Evolutionary conservation across 1,284 basidiomycete species (phyloP), one percentile per base, ranked within the genome.

Genomic region (Ganoderma meredithae): DNA sequence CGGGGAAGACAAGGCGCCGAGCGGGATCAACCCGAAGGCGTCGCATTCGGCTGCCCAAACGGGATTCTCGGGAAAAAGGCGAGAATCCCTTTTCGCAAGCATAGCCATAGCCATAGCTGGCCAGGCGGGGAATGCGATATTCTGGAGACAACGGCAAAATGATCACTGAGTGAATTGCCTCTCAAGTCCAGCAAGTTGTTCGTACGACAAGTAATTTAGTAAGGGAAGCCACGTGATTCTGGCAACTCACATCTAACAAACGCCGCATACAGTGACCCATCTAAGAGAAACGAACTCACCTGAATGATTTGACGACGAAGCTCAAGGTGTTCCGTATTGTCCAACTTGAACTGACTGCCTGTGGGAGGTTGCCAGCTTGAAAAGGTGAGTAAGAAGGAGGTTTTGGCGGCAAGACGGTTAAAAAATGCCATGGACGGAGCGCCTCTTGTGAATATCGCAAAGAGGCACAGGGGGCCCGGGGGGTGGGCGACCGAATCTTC

Each of bases 341-440:
- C 36, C 19, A 27, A 31, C 31, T 31, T 5, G 31, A 31, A 31
- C 5, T 31, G 4, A 9, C 7, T 40, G 19, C n/a, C 9, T 44
- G 40, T 41, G 60, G 65, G 25, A 55, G 55, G 40, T 39, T 62
- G 33, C 65, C 65, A 60, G 60, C 10, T 31, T 2, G 53, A 39
- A 66, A 12, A 62, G 22, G 39, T 33, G 27, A 62, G 31, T 31
- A 31, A 4, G 31, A 5, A 31, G 31, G 31, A 31, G 31, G 31
- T 31, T 31, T 31, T 31, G 31, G 31, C 31, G 31, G 31, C 31
- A 31, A 31, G 31, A 4, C 5, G 36, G 10, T 10, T 9, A 10
- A 39, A 33, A 43, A 61, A 56, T 10, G 17, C 12, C 31, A 22
- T 19, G 22, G 19, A 15, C 65, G 65, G 65, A 66, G 65, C 60